Evolutionary conservation across 2,329 filamentous ascomycete genomes (phyloP).

Genomic region (Ophiostoma piceae): DNA sequence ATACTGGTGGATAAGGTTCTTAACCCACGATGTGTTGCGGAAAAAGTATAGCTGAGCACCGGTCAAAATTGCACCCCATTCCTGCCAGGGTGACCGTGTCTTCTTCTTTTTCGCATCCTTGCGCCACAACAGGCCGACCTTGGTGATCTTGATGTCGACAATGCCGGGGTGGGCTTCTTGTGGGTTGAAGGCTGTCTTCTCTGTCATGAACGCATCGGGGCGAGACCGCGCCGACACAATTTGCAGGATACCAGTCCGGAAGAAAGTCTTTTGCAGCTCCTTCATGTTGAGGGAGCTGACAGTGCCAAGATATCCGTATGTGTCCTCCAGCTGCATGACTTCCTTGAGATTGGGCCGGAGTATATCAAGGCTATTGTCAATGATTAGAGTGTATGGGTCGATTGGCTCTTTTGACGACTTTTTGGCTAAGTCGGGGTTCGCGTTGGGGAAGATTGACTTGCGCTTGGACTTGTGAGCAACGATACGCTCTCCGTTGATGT

Average conservation of each 20-base stretch:
- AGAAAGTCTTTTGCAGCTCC: constrained; percentile 81
- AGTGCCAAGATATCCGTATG: constrained; percentile 81
- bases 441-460: constrained; percentile 61
- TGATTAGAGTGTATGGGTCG: constrained; percentile 89
- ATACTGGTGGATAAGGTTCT: constrained; percentile 81
- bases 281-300: constrained; percentile 70
- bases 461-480: constrained; percentile 67
- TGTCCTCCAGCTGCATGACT: constrained; percentile 86
- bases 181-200: constrained; percentile 77
- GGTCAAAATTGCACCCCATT: constrained; percentile 95
- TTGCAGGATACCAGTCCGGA: constrained; percentile 84
- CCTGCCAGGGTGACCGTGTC: constrained; percentile 91
- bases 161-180: constrained; percentile 84
- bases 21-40: constrained; percentile 87
- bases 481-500: constrained; percentile 69
- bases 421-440: constrained; percentile 58
- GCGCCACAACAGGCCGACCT: constrained; percentile 89
- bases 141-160: constrained; percentile 95
- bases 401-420: constrained; percentile 74
- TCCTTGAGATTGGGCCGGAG: constrained; percentile 83
- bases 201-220: constrained; percentile 90
- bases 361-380: constrained; percentile 80
- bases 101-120: constrained; percentile 94
- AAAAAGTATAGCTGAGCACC: constrained; percentile 98
- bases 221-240: constrained; percentile 91